Conservation (phyloP, 345 rosid species). For the Psidium guajava region DNA sequence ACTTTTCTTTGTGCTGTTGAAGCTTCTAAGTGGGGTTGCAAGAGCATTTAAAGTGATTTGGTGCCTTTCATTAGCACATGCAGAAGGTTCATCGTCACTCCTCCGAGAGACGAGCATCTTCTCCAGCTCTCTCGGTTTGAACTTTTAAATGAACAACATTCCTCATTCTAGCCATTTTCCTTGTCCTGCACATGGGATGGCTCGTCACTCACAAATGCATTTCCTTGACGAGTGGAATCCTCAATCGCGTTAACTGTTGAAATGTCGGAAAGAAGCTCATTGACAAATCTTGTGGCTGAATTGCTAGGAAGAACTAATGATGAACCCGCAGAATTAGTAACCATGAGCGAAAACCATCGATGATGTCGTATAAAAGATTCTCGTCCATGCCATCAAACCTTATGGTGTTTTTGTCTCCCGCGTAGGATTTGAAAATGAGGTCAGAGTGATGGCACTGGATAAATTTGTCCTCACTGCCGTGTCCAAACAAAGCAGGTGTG, state of each 20-base stretch:
- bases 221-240: not conserved
- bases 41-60: too few species aligned
- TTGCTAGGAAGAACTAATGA: slow-evolving; percentile 62
- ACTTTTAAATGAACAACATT: too few species aligned
- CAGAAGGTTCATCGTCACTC: too few species aligned
- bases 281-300: slow-evolving; percentile 45
- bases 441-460: slow-evolving; percentile 86
- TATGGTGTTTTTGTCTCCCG: slow-evolving; percentile 89
- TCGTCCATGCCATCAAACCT: slow-evolving; percentile 82
- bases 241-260: slow-evolving; percentile 27
- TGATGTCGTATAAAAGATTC: slow-evolving; percentile 76
- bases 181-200: not conserved
- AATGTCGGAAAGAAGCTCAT: slow-evolving; percentile 55
- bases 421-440: slow-evolving; percentile 58
- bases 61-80: too few species aligned
- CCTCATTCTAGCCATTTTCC: too few species aligned
- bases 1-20: too few species aligned
- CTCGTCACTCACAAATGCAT: not conserved
- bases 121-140: too few species aligned
- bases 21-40: too few species aligned
- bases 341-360: slow-evolving; percentile 61
- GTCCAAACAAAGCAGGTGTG: slow-evolving; percentile 93
- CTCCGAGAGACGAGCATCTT: too few species aligned
- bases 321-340: slow-evolving; percentile 68
- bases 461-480: slow-evolving; percentile 81